Base-by-base conservation (phyloP, 2,329 filamentous ascomycete species). In the Diaporthe australafricana region DNA sequence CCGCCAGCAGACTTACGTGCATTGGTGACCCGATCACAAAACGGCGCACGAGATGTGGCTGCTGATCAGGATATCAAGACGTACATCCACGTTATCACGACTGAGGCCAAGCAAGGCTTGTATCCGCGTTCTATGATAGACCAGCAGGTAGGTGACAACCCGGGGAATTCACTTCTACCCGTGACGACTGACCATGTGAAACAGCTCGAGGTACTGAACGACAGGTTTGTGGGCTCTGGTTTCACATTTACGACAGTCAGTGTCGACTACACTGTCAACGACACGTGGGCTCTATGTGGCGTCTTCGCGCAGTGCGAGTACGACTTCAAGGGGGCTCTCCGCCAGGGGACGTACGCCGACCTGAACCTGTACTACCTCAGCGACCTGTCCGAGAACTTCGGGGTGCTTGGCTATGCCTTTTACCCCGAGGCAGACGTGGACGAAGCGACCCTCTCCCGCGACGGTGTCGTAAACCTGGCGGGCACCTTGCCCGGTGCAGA, bases 311-410 rank as follows among this genome's bases (percentile, higher is more conserved):
- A 62, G 17, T 62, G 56, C 56, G 56, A 62, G 27, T 62, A 14
- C 17, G 56, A 62, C 25, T 62, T 47, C 38, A 62, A 62, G 1
- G 56, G 2, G 9, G 56, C 56, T 14, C 56, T 62, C 8, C 56
- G 56, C 11, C 56, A 62, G 20, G 56, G 56, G 12, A 62, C 56
- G 22, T 62, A 62, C 25, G 56, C 56, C 25, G 56, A 62, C 20
- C 20, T 62, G 40, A 62, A 62, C 25, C 40, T 62, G 40, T 62
- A 62, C 27, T 62, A 62, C 40, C 40, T 62, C 25, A 62, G 56
- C 56, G 56, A 62, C 40, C 5, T 62, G 25, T 62, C 20, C 25
- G 16, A 62, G 5, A 47, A 47, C 25, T 30, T 62, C 9, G 56
- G 56, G 2, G 38, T 62, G 25, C 56, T 62, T 9, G 56, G 56